These are phyloP conservation scores for Tetrastigma voinierianum DNA, from an alignment of 164 flowering plant species.

Conservation along the genomic window DNA sequence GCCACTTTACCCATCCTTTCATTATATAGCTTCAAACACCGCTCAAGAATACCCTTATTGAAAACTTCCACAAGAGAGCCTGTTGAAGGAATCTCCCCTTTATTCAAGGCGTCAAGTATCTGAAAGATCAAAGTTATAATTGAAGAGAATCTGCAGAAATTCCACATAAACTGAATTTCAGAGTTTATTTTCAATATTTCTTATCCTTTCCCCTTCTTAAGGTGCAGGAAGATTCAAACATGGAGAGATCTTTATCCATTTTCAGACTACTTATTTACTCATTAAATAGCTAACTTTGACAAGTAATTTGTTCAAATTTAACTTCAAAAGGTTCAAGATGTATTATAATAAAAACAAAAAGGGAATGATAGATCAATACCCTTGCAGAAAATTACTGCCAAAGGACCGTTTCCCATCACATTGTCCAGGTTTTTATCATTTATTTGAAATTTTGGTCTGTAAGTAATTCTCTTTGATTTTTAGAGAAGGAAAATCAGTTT, in stretches of 20 bases:
- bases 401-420: too few relatives aligned
- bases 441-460: too few relatives aligned
- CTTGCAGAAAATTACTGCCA: too few relatives aligned
- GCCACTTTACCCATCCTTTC: slow-evolving; percentile 53
- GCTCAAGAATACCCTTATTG: slow-evolving; percentile 87
- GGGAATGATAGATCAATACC: too few relatives aligned
- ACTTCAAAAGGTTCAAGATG: neutral
- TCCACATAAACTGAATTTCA: too few relatives aligned
- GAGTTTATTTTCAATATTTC: neutral
- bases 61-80: slow-evolving; percentile 97
- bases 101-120: slow-evolving; percentile 97
- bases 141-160: neutral
- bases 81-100: slow-evolving; percentile 99
- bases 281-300: neutral
- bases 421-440: too few relatives aligned
- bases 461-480: too few relatives aligned
- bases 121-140: slow-evolving; percentile 22
- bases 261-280: neutral
- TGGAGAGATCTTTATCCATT: too few relatives aligned
- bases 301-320: neutral
- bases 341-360: too few relatives aligned
- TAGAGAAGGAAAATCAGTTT: too few relatives aligned
- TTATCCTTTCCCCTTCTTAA: too few relatives aligned
- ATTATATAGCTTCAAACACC: slow-evolving; percentile 79
- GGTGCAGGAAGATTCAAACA: too few relatives aligned